Conservation (phyloP, 1,284 basidiomycete species). For the Cutaneotrichosporon sp. region DNA sequence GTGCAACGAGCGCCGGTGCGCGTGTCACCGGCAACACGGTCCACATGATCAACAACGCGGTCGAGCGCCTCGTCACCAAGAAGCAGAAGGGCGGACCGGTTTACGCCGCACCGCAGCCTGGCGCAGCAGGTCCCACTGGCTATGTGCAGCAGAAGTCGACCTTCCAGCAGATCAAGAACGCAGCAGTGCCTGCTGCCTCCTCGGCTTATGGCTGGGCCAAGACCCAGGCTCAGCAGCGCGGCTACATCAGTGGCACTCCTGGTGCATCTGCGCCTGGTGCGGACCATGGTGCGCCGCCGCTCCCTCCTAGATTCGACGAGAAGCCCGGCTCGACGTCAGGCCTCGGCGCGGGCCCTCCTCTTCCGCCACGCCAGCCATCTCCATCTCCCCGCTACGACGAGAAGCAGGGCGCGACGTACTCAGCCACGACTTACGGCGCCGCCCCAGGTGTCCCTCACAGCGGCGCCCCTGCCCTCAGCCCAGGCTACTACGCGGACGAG, state of each 20-base stretch:
- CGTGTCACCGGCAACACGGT: conserved; percentile 17
- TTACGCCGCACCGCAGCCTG: conserved; percentile 7
- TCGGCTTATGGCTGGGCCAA: not conserved
- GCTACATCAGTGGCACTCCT: not conserved
- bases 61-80: conserved; percentile 14
- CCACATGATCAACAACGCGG: conserved; percentile 18
- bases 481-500: conserved; percentile 10
- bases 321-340: not conserved
- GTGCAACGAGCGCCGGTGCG: conserved; percentile 1
- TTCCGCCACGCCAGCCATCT: not conserved
- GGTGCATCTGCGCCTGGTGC: not conserved
- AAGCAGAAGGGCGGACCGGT: conserved; percentile 13
- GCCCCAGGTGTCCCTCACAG: not conserved
- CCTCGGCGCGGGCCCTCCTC: conserved; percentile 2
- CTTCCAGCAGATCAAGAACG: conserved; percentile 15
- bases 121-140: not conserved
- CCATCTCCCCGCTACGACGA: conserved; percentile 7
- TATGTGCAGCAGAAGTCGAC: conserved; percentile 3
- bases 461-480: not conserved
- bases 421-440: not conserved
- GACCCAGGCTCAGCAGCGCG: not conserved
- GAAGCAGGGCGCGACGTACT: not conserved
- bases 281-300: not conserved
- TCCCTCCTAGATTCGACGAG: conserved; percentile 2
- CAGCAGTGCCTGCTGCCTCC: conserved; percentile 8